Conservation (phyloP, 2,329 filamentous ascomycete genomes). For the Didymellaceae sp. region DNA sequence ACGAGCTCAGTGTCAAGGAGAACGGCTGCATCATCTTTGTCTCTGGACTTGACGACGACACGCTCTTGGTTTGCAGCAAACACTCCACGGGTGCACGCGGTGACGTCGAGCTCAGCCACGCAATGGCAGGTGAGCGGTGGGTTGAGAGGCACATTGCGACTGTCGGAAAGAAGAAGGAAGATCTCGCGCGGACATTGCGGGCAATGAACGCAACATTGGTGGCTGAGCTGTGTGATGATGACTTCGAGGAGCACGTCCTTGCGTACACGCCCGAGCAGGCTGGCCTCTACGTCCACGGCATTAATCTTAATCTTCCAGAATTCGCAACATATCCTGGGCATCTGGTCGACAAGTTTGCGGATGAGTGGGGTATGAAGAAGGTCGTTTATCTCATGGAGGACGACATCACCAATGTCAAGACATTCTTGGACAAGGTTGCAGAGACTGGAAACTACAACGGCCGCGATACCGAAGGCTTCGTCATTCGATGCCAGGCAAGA, state of each 20-base stretch:
- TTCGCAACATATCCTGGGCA: conserved; percentile 86
- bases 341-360: conserved; percentile 87
- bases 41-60: conserved; percentile 85
- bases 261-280: conserved; percentile 83
- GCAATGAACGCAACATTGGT: conserved; percentile 90
- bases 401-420: conserved; percentile 74
- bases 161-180: conserved; percentile 77
- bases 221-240: conserved; percentile 93
- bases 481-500: conserved; percentile 82
- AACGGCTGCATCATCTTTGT: conserved; percentile 99
- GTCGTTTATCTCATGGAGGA: conserved; percentile 80
- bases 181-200: conserved; percentile 78
- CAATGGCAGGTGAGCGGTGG: conserved; percentile 80
- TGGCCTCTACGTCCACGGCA: conserved; percentile 91
- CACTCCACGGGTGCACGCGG: conserved; percentile 87
- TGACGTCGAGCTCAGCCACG: conserved; percentile 79
- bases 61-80: conserved; percentile 96
- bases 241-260: conserved; percentile 95
- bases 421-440: conserved; percentile 82
- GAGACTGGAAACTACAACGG: conserved; percentile 90
- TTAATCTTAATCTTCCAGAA: conserved; percentile 92
- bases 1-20: conserved; percentile 95
- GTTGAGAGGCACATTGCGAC: conserved; percentile 78
- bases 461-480: conserved; percentile 94
- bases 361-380: conserved; percentile 92